phyloP scores from a whole-genome alignment of 306 rosid species.

The Cucumis melo region DNA sequence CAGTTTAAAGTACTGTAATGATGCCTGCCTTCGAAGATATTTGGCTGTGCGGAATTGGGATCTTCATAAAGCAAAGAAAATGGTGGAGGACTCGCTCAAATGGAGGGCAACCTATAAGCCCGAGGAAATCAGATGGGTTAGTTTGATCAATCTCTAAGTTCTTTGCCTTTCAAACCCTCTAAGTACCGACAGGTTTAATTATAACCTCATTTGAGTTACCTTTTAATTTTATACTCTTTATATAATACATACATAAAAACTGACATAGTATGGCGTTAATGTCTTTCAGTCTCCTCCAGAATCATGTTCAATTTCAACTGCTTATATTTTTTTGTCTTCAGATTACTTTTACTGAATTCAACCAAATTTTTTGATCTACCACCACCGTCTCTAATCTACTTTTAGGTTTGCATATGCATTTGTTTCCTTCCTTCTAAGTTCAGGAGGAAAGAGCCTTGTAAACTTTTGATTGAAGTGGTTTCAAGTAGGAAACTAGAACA shows the following conservation, averaged over 20 bases:
- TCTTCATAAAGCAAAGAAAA: constrained; percentile 64
- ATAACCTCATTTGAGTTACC: too few relatives aligned
- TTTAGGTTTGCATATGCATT: not conserved
- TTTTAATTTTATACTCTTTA: too few relatives aligned
- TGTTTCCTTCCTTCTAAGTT: not conserved
- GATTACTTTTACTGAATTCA: too few relatives aligned
- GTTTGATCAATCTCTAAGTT: not conserved
- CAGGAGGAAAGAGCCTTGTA: not conserved
- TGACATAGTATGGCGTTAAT: too few relatives aligned
- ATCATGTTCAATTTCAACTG: too few relatives aligned
- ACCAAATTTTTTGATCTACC: too few relatives aligned
- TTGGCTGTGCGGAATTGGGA: constrained; percentile 79
- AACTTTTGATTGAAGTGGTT: not conserved
- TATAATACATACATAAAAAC: too few relatives aligned
- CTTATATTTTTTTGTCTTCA: too few relatives aligned
- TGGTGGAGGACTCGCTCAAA: constrained; percentile 63
- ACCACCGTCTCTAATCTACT: not conserved
- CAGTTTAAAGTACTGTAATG: constrained; percentile 48
- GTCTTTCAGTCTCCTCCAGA: too few relatives aligned
- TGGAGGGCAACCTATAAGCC: constrained; percentile 83
- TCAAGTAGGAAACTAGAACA: not conserved
- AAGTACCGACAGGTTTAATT: too few relatives aligned
- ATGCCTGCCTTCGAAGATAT: constrained; percentile 68
- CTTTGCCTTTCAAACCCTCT: too few relatives aligned
- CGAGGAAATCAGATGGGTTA: constrained; percentile 90